A percentile compares a stretch with the other conserved stretches of the same genome.
Conservation (phyloP, 208 protist genomes). For the Acanthamoeba quina region DNA sequence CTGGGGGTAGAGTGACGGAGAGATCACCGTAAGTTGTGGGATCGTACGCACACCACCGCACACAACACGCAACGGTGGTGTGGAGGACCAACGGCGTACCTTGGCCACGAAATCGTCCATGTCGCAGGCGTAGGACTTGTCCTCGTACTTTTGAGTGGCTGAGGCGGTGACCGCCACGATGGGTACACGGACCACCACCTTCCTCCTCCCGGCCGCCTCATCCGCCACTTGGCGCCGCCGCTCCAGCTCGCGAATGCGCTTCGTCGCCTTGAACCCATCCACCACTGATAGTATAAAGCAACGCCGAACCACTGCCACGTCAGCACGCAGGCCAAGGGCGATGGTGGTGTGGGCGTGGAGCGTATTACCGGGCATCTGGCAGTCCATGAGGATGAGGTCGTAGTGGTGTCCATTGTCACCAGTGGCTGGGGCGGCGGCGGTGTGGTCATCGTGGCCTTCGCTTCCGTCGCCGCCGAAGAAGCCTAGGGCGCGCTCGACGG, state of each 20-base stretch:
- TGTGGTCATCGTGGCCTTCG: background rate
- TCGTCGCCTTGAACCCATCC: slow-evolving; percentile 61
- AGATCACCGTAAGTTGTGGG: background rate
- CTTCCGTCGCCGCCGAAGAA: background rate
- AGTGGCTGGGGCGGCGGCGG: background rate
- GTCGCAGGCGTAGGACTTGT: background rate
- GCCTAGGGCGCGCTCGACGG: background rate
- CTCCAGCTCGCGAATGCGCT: slow-evolving; percentile 1
- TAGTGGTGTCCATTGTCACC: background rate
- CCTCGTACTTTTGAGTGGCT: background rate
- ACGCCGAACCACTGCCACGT: background rate
- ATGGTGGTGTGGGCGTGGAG: background rate
- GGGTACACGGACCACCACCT: background rate
- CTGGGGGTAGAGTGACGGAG: background rate
- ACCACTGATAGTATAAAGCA: background rate
- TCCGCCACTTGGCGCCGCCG: background rate
- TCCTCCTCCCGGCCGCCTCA: background rate
- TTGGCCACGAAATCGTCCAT: slow-evolving; percentile 47
- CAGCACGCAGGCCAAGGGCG: background rate
- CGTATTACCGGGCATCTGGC: slow-evolving; percentile 23
- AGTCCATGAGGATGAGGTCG: slow-evolving; percentile 58
- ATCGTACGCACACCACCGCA: background rate
- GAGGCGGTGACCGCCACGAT: background rate
- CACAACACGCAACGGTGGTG: background rate
- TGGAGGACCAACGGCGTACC: background rate